A percentile compares a stretch with the other conserved stretches of the same genome.
These are phyloP conservation scores for Candida glucosophila DNA, from an alignment of 1,139 yeast genomes.

Conservation along the genomic window DNA sequence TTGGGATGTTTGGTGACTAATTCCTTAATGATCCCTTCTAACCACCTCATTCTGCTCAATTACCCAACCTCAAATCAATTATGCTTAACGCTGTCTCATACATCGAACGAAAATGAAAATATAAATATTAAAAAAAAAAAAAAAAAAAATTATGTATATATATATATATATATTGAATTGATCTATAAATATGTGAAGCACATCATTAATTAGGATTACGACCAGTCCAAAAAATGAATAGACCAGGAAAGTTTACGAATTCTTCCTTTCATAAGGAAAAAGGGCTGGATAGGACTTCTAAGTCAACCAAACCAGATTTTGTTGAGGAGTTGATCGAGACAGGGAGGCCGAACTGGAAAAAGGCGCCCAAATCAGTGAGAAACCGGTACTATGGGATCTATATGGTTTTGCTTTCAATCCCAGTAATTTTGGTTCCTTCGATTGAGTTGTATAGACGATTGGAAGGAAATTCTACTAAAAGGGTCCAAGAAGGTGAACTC, in stretches of 20 bases:
- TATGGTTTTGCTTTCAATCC: slow-evolving; percentile 31
- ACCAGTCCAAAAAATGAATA: too few relatives aligned
- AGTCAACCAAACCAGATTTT: too few relatives aligned
- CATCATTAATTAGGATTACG: too few relatives aligned
- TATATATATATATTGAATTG: too few relatives aligned
- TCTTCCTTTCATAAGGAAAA: slow-evolving; percentile 28
- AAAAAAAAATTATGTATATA: too few relatives aligned
- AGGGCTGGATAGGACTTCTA: too few relatives aligned
- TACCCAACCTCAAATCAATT: slow-evolving; percentile 8
- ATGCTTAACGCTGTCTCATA: too few relatives aligned
- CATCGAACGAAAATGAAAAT: too few relatives aligned
- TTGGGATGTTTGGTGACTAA: slow-evolving; percentile 25
- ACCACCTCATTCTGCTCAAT: slow-evolving; percentile 5
- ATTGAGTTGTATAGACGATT: slow-evolving; percentile 29
- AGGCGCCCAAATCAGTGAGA: slow-evolving; percentile 34
- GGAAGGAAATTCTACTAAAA: slow-evolving; percentile 35
- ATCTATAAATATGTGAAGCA: too few relatives aligned
- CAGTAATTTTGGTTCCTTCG: slow-evolving; percentile 26
- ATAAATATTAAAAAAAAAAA: too few relatives aligned
- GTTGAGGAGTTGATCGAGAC: slow-evolving; percentile 28
- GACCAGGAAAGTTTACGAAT: slow-evolving; percentile 11
- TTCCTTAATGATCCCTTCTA: slow-evolving; percentile 6
- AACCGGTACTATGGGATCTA: slow-evolving; percentile 32
- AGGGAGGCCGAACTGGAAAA: slow-evolving; percentile 39
- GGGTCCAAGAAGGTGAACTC: slow-evolving; percentile 34